Percentiles rank a stretch among this genome's conserved stretches.
These are phyloP conservation scores for Sporothrix schenckii DNA, from an alignment of 2,329 filamentous ascomycete genomes.

Conservation along the genomic window DNA sequence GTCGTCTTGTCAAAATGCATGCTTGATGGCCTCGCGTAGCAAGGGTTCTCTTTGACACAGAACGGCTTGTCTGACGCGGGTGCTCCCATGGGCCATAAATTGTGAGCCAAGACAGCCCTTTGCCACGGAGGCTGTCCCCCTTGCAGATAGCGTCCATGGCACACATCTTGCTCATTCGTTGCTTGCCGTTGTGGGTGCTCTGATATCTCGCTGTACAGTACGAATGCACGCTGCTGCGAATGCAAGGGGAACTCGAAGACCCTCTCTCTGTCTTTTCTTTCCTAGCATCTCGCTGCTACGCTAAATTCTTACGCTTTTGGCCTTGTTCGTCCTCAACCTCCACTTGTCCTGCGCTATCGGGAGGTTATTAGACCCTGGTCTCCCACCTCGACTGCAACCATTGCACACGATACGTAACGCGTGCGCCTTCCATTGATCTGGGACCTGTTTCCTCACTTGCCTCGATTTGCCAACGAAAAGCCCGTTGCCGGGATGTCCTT, in stretches of 20 bases:
- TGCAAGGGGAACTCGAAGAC: conserved; percentile 24
- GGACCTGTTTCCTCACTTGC: neutral
- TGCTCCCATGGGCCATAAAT: neutral
- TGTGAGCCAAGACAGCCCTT: neutral
- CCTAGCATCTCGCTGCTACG: neutral
- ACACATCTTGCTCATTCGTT: neutral
- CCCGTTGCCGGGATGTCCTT: neutral
- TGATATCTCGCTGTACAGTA: neutral
- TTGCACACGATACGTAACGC: conserved; percentile 13
- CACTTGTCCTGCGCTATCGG: conserved; percentile 19
- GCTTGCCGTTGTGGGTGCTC: neutral
- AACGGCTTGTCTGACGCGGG: conserved; percentile 1
- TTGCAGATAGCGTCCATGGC: conserved; percentile 12
- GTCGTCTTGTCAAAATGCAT: neutral
- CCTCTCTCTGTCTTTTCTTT: neutral
- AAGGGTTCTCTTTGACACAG: conserved; percentile 8
- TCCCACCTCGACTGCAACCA: conserved; percentile 17
- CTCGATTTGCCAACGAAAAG: neutral
- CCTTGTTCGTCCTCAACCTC: neutral
- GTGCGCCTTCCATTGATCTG: neutral
- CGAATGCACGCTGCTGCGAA: conserved; percentile 8
- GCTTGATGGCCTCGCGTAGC: neutral
- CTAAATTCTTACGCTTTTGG: neutral
- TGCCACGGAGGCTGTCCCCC: conserved; percentile 6
- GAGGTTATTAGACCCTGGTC: neutral